phyloP scores from a whole-genome alignment of 2,329 filamentous ascomycete species.

The Venturia carpophila region DNA sequence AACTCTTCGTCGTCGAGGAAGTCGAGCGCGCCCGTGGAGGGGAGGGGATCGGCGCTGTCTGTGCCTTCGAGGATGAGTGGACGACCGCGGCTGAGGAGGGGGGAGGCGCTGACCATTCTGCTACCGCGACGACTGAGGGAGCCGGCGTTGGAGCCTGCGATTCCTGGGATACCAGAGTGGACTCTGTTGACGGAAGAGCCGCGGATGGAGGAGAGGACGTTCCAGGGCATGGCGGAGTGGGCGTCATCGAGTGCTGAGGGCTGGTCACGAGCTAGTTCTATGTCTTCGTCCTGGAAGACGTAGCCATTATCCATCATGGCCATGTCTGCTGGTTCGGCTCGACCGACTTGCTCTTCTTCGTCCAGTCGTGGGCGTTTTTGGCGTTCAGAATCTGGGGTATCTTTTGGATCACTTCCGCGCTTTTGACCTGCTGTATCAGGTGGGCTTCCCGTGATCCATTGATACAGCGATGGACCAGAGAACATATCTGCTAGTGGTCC shows the following conservation, averaged over 20 bases:
- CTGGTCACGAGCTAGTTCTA: constrained; percentile 60
- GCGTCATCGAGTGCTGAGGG: constrained; percentile 59
- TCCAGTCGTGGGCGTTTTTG: constrained; percentile 28
- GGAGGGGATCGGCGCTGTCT: not conserved
- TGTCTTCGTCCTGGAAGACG: constrained; percentile 26
- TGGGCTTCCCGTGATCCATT: constrained; percentile 37
- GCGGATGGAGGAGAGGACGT: constrained; percentile 48
- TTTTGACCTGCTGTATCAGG: constrained; percentile 25
- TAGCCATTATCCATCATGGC: constrained; percentile 22
- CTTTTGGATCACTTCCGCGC: constrained; percentile 26
- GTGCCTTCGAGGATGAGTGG: constrained; percentile 26
- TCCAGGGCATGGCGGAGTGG: constrained; percentile 62
- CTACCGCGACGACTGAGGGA: constrained; percentile 37
- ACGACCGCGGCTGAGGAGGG: constrained; percentile 47
- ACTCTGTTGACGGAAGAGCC: constrained; percentile 41
- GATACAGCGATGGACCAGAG: constrained; percentile 48
- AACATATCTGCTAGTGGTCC: constrained; percentile 50
- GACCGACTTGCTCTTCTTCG: constrained; percentile 27
- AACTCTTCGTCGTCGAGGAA: constrained; percentile 26
- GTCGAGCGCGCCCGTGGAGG: not conserved
- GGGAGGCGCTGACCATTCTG: constrained; percentile 52
- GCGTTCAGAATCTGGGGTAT: constrained; percentile 24
- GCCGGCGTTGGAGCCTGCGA: constrained; percentile 30
- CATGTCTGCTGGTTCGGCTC: constrained; percentile 22
- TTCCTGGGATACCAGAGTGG: constrained; percentile 35